phyloP scores from a whole-genome alignment of 495 filamentous ascomycete species.

The Daldinia childiae region DNA sequence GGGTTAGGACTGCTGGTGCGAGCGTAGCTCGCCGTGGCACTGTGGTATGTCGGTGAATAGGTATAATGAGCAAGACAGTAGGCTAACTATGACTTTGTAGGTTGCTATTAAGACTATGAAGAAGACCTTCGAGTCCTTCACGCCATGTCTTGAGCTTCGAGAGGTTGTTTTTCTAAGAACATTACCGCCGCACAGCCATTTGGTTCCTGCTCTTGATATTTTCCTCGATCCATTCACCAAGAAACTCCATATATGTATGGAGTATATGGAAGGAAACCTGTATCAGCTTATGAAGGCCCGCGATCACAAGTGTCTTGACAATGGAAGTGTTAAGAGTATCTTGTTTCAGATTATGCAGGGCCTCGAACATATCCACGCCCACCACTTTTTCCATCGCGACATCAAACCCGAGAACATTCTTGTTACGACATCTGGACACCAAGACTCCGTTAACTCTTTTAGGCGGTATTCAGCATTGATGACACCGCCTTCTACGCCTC shows the following conservation, averaged over 20 bases:
- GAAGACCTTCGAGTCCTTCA: slow-evolving; percentile 95
- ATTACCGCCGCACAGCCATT: slow-evolving; percentile 84
- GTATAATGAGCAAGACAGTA: background rate
- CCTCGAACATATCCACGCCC: slow-evolving; percentile 95
- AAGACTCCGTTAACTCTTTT: slow-evolving; percentile 82
- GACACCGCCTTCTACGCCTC: slow-evolving; percentile 93
- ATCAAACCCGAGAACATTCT: slow-evolving; percentile 99
- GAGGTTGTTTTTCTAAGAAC: slow-evolving; percentile 97
- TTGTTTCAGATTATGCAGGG: slow-evolving; percentile 96
- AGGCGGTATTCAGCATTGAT: slow-evolving; percentile 91
- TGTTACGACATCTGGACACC: slow-evolving; percentile 87
- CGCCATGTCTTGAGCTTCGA: slow-evolving; percentile 87
- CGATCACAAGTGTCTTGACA: slow-evolving; percentile 92
- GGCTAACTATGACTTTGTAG: slow-evolving; percentile 60
- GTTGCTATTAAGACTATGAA: slow-evolving; percentile 99
- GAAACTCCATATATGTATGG: slow-evolving; percentile 98
- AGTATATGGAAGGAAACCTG: slow-evolving; percentile 99
- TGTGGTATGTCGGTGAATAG: slow-evolving; percentile 69
- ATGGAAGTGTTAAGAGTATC: slow-evolving; percentile 94
- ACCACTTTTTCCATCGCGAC: slow-evolving; percentile 98
- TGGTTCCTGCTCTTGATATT: slow-evolving; percentile 97
- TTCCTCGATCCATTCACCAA: slow-evolving; percentile 95
- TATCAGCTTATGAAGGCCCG: slow-evolving; percentile 99
- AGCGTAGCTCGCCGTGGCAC: slow-evolving; percentile 90
- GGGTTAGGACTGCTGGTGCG: slow-evolving; percentile 88